Evolutionary conservation across 306 rosid species (phyloP).

Genomic region (Dalbergia cochinchinensis): DNA sequence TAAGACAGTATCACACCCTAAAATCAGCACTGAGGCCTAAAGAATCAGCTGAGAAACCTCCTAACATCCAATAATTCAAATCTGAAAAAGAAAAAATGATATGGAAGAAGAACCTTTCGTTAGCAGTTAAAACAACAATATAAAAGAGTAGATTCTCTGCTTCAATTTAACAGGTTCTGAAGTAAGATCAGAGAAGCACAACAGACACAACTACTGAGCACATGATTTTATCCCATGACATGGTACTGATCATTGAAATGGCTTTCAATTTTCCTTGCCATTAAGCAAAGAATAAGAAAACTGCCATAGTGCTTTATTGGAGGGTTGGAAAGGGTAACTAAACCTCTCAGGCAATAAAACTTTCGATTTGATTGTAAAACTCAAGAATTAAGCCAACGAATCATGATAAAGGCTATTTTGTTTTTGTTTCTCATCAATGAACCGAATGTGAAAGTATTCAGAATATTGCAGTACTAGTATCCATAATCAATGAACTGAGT

Average conservation of each 20-base stretch:
- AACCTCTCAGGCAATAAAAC: background rate
- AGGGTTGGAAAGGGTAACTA: background rate
- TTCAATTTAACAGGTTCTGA: conserved; percentile 26
- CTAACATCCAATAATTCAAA: conserved; percentile 43
- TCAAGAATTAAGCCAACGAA: conserved; percentile 6
- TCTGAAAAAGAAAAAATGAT: conserved; percentile 40
- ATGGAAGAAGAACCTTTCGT: conserved; percentile 5
- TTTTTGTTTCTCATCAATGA: background rate
- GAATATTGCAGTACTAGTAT: conserved; percentile 13
- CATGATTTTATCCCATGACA: too few relatives aligned
- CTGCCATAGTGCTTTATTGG: background rate
- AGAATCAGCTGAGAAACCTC: conserved; percentile 22
- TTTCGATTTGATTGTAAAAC: background rate
- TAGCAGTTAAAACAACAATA: background rate
- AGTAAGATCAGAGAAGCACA: conserved; percentile 1
- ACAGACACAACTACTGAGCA: background rate
- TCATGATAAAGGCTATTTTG: background rate
- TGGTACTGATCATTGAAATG: background rate
- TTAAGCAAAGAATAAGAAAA: conserved; percentile 5
- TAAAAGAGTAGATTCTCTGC: background rate
- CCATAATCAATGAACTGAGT: conserved; percentile 23
- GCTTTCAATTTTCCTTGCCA: too few relatives aligned
- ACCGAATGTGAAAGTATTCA: background rate
- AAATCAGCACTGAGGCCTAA: conserved; percentile 28
- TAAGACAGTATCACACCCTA: conserved; percentile 7